phyloP scores from a whole-genome alignment of 371 early-diverging fungal genomes.

The Mucor velutinosus region DNA sequence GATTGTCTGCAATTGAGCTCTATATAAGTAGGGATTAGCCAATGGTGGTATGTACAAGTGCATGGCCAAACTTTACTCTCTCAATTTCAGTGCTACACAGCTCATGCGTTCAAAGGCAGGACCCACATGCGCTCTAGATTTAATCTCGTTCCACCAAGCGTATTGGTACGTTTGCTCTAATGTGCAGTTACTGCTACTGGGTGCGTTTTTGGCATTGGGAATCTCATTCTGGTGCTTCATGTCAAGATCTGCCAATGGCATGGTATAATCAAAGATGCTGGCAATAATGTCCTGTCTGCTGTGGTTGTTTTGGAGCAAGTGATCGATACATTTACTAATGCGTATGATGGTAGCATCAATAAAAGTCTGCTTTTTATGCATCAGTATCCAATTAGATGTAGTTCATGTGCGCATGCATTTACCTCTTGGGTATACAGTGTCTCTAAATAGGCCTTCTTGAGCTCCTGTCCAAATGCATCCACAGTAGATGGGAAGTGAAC shows the following conservation, averaged over 20 bases:
- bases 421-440: slow-evolving; percentile 21
- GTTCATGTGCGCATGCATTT: background rate
- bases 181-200: background rate
- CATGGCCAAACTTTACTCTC: slow-evolving; percentile 12
- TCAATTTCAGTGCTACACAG: slow-evolving; percentile 5
- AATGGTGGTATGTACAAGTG: background rate
- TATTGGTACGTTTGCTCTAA: slow-evolving; percentile 13
- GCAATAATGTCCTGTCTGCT: slow-evolving; percentile 12
- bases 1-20: slow-evolving; percentile 18
- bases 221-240: slow-evolving; percentile 5
- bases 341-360: slow-evolving; percentile 2
- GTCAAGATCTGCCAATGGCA: slow-evolving; percentile 3
- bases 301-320: slow-evolving; percentile 1
- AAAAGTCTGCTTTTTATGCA: background rate
- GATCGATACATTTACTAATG: slow-evolving; percentile 9
- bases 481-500: slow-evolving; percentile 11
- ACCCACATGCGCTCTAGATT: background rate
- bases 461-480: slow-evolving; percentile 10
- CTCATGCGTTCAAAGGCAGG: slow-evolving; percentile 8
- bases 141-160: slow-evolving; percentile 21
- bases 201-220: background rate
- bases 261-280: slow-evolving; percentile 12
- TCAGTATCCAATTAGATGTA: background rate
- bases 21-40: background rate
- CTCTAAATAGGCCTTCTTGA: slow-evolving; percentile 18